A percentile compares a stretch with the other conserved stretches of the same genome.
Evolutionary conservation across 192 early-diverging fungal genomes (phyloP).

Genomic region (Gigaspora rosea): DNA sequence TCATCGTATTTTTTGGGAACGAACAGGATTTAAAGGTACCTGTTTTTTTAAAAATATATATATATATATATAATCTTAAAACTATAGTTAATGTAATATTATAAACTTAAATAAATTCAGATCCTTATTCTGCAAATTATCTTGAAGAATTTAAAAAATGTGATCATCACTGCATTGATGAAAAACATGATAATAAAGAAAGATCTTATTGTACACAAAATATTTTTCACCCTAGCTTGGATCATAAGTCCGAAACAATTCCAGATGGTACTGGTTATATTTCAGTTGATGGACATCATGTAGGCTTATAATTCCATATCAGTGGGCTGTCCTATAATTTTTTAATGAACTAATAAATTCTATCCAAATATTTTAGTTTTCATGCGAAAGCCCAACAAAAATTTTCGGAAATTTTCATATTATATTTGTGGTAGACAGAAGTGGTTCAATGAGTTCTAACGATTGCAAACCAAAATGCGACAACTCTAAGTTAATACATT

Average conservation of each 20-base stretch:
- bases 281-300: conserved; percentile 32
- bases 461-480: not conserved
- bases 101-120: conserved; percentile 15
- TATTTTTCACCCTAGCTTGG: conserved; percentile 17
- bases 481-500: too few species aligned
- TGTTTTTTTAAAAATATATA: not conserved
- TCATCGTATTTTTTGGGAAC: conserved; percentile 28
- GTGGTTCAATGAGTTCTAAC: conserved; percentile 7
- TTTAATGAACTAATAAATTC: too few species aligned
- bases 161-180: conserved; percentile 24
- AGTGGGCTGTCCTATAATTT: too few species aligned
- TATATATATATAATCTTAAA: not conserved
- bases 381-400: conserved; percentile 27
- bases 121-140: conserved; percentile 24
- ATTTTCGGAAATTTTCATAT: conserved; percentile 33
- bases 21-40: conserved; percentile 29
- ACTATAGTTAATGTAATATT: not conserved
- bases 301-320: too few species aligned
- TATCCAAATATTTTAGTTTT: not conserved
- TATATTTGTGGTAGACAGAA: conserved; percentile 28
- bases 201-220: conserved; percentile 27
- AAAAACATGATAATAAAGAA: conserved; percentile 10
- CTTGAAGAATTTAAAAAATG: conserved; percentile 34
- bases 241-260: not conserved
- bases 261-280: conserved; percentile 22